A percentile compares a stretch with the other conserved stretches of the same genome.
These are phyloP conservation scores for Ambrosia artemisiifolia DNA, from an alignment of 129 eudicot species.

Conservation along the genomic window DNA sequence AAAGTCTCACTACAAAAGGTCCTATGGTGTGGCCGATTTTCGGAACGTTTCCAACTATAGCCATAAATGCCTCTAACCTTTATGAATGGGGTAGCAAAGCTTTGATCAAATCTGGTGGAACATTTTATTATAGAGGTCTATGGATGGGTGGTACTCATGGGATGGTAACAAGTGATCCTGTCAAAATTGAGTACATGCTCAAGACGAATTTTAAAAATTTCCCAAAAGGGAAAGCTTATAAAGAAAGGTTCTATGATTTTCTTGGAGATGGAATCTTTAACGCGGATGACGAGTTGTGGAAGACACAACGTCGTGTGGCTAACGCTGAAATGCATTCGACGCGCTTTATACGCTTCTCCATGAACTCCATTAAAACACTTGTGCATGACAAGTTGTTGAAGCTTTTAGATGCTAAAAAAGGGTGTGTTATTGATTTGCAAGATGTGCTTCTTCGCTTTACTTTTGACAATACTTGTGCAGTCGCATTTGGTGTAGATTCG, in stretches of 20 bases:
- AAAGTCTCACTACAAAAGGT: slow-evolving; percentile 47
- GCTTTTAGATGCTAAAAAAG: slow-evolving; percentile 30
- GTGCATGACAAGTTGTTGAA: slow-evolving; percentile 49
- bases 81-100: slow-evolving; percentile 50
- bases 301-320: slow-evolving; percentile 53
- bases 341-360: slow-evolving; percentile 33
- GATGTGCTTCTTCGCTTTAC: slow-evolving; percentile 64
- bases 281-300: slow-evolving; percentile 53
- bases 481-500: slow-evolving; percentile 61
- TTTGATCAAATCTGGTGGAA: slow-evolving; percentile 43
- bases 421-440: slow-evolving; percentile 48
- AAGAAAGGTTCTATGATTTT: slow-evolving; percentile 53
- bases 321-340: slow-evolving; percentile 57
- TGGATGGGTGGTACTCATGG: slow-evolving; percentile 40
- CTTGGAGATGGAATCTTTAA: slow-evolving; percentile 73
- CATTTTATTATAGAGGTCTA: slow-evolving; percentile 38
- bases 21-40: slow-evolving; percentile 65
- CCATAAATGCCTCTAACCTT: slow-evolving; percentile 18
- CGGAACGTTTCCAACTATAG: slow-evolving; percentile 44
- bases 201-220: slow-evolving; percentile 54
- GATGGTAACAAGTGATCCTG: slow-evolving; percentile 49
- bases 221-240: slow-evolving; percentile 53
- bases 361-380: slow-evolving; percentile 24
- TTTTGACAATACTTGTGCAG: slow-evolving; percentile 56
- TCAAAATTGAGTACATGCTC: slow-evolving; percentile 56